These are phyloP conservation scores for Candida succiphila DNA, from an alignment of 805 yeast genomes.

Conservation along the genomic window DNA sequence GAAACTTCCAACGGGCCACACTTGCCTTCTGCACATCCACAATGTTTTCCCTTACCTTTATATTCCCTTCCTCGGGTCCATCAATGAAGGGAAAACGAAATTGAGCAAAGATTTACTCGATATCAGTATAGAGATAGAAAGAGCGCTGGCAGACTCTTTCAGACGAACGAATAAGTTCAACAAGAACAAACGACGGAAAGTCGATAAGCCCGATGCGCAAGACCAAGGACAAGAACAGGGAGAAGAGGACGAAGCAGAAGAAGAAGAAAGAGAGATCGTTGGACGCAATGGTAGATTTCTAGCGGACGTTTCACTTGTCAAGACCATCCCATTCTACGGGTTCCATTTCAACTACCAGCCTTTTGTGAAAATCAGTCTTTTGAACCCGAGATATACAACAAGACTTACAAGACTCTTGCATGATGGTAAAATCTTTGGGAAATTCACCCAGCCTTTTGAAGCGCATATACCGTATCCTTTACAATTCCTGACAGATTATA, in stretches of 20 bases:
- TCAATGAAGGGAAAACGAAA: constrained; percentile 8
- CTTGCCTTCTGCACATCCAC: constrained; percentile 64
- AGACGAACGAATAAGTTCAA: constrained; percentile 10
- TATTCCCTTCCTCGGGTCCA: constrained; percentile 44
- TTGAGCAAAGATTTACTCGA: constrained; percentile 25
- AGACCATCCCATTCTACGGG: constrained; percentile 80
- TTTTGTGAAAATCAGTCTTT: constrained; percentile 58
- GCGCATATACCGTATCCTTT: constrained; percentile 68
- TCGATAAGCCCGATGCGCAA: constrained; percentile 2
- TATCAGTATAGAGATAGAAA: constrained; percentile 36
- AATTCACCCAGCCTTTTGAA: constrained; percentile 49
- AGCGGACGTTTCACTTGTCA: constrained; percentile 54
- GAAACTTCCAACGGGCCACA: constrained; percentile 47
- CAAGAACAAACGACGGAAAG: constrained; percentile 3
- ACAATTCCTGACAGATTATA: constrained; percentile 78
- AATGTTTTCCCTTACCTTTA: constrained; percentile 78
- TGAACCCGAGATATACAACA: constrained; percentile 50
- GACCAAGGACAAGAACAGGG: constrained; percentile 5
- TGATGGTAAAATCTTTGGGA: constrained; percentile 31
- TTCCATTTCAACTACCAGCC: constrained; percentile 55
- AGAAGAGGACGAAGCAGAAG: constrained; percentile 6
- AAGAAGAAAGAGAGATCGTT: constrained; percentile 6
- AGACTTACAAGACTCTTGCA: constrained; percentile 41
- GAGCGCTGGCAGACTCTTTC: constrained; percentile 28
- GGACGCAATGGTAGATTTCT: constrained; percentile 28